phyloP scores from a whole-genome alignment of 129 eudicot genomes.

The Oenanthe sinensis region DNA sequence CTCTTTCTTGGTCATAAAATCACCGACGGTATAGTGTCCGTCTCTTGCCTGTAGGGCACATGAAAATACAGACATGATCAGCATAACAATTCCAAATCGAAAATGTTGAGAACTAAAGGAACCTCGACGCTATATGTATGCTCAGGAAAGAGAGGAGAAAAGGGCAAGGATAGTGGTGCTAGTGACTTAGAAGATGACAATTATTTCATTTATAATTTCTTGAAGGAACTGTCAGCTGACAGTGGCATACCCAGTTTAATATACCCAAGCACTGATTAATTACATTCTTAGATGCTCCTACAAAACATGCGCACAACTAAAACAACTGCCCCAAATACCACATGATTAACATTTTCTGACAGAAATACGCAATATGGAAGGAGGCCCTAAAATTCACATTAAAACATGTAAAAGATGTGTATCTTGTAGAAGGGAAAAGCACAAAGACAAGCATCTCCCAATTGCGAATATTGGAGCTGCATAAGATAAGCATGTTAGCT shows the following conservation, averaged over 20 bases:
- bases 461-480: neutral
- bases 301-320: neutral
- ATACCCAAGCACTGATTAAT: neutral
- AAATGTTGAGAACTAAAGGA: slow-evolving; percentile 5
- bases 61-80: slow-evolving; percentile 5
- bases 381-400: neutral
- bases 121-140: neutral
- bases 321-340: neutral
- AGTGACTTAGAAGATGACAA: neutral
- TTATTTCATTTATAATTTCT: neutral
- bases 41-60: slow-evolving; percentile 46
- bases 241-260: neutral
- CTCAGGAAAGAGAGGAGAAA: neutral
- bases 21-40: slow-evolving; percentile 58
- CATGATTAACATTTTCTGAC: neutral
- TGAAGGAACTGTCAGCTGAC: neutral
- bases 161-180: neutral
- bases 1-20: slow-evolving; percentile 74
- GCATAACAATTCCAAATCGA: neutral
- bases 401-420: neutral
- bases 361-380: neutral
- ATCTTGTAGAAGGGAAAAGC: neutral
- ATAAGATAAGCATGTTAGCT: neutral
- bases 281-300: neutral
- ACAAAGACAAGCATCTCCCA: neutral